A percentile compares a stretch with the other conserved stretches of the same genome.
Evolutionary conservation across 192 early-diverging fungal species (phyloP).

Genomic region (Coemansia sp.): DNA sequence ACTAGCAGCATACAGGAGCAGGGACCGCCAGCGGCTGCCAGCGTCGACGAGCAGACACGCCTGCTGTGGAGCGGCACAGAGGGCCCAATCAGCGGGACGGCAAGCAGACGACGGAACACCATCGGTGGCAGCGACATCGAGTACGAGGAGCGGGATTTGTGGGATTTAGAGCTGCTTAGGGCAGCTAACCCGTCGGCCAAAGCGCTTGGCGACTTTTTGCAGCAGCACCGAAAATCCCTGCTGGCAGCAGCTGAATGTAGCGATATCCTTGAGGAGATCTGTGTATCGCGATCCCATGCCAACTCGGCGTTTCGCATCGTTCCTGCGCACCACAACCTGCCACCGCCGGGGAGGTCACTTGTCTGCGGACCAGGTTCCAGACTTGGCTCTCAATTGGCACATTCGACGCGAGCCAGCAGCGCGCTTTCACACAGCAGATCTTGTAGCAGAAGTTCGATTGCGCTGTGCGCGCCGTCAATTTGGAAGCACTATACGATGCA

Average conservation of each 20-base stretch:
- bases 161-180: conserved; percentile 10
- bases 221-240: conserved; percentile 45
- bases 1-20: neutral
- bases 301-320: neutral
- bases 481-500: conserved; percentile 6
- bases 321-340: neutral
- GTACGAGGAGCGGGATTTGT: conserved; percentile 6
- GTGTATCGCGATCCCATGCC: neutral
- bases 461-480: neutral
- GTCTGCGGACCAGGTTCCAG: neutral
- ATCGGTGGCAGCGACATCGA: conserved; percentile 4
- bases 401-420: neutral
- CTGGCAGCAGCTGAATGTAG: conserved; percentile 44
- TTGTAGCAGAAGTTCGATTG: neutral
- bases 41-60: neutral
- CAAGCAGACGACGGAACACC: conserved; percentile 10
- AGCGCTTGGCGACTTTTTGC: conserved; percentile 33
- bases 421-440: neutral
- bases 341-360: neutral
- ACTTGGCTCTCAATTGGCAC: neutral
- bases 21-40: neutral
- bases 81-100: neutral
- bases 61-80: neutral
- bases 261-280: conserved; percentile 26
- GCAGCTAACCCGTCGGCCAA: conserved; percentile 11